A percentile compares a stretch with the other conserved stretches of the same genome.
phyloP scores from a whole-genome alignment of 2,329 filamentous ascomycete genomes.

The Chaetothyriales sp. region DNA sequence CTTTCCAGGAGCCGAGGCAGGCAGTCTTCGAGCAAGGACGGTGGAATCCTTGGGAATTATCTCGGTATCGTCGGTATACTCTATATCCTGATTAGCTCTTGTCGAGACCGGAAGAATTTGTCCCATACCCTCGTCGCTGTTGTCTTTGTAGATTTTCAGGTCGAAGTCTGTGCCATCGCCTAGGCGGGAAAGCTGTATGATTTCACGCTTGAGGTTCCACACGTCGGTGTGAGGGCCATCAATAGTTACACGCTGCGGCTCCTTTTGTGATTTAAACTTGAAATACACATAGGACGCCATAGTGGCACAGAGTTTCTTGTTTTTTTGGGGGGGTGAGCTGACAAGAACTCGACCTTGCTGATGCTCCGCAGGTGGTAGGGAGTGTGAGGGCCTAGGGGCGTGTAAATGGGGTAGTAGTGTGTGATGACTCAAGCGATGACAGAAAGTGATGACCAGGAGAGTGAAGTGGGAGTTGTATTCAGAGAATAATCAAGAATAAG shows the following conservation, averaged over 20 bases:
- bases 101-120: constrained; percentile 3
- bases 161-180: constrained; percentile 96
- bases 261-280: constrained; percentile 99
- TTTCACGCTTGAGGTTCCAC: constrained; percentile 97
- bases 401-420: too few species aligned
- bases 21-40: constrained; percentile 75
- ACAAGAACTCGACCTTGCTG: background rate
- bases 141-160: constrained; percentile 83
- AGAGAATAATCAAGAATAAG: too few species aligned
- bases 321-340: background rate
- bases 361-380: too few species aligned
- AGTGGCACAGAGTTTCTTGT: constrained; percentile 20
- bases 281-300: constrained; percentile 99
- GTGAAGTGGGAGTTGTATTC: too few species aligned
- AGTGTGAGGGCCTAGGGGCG: too few species aligned
- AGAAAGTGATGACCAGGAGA: too few species aligned
- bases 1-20: constrained; percentile 70
- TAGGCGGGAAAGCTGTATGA: constrained; percentile 84
- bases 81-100: constrained; percentile 35
- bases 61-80: constrained; percentile 96
- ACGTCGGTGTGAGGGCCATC: constrained; percentile 96
- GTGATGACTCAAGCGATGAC: too few species aligned
- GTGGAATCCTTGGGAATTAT: constrained; percentile 92
- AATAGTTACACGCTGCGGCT: constrained; percentile 86
- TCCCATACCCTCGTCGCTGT: constrained; percentile 69